Evolutionary conservation across 2,329 filamentous ascomycete species (phyloP).

Genomic region (Plectosphaerella plurivora): DNA sequence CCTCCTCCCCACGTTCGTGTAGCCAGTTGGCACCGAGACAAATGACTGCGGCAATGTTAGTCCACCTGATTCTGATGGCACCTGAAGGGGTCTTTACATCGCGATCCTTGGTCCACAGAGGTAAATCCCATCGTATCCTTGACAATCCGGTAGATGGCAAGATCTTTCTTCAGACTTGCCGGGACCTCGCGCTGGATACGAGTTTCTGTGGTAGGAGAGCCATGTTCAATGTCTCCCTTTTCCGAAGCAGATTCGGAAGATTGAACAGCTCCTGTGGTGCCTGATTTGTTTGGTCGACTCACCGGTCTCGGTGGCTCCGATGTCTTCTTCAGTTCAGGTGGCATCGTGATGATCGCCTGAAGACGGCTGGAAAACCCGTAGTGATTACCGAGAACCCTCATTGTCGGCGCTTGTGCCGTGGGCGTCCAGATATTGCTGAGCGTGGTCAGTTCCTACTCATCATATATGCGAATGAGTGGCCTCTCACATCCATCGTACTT

Average conservation of each 20-base stretch:
- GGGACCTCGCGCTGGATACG: too few species aligned
- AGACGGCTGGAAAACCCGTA: conserved; percentile 68
- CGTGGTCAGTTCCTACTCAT: conserved; percentile 6
- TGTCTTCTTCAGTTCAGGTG: background rate
- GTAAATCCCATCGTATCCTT: conserved; percentile 73
- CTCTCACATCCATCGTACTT: conserved; percentile 65
- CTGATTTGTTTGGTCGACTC: background rate
- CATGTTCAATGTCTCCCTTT: background rate
- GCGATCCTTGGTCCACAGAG: conserved; percentile 63
- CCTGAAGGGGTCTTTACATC: conserved; percentile 39
- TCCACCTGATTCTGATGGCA: background rate
- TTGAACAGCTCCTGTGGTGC: conserved; percentile 1
- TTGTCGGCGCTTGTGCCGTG: conserved; percentile 49
- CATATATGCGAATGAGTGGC: background rate
- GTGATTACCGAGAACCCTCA: conserved; percentile 50
- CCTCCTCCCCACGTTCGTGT: conserved; percentile 31
- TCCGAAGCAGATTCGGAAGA: background rate
- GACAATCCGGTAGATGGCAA: conserved; percentile 46
- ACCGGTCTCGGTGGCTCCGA: conserved; percentile 10
- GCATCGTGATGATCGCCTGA: conserved; percentile 57
- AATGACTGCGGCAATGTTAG: conserved; percentile 42
- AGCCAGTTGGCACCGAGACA: conserved; percentile 69
- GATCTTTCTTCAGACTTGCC: conserved; percentile 11
- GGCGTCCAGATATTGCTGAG: conserved; percentile 67
- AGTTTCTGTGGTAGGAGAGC: background rate